A percentile compares a stretch with the other conserved stretches of the same genome.
phyloP scores from a whole-genome alignment of 1,284 basidiomycete species.

The Rhizoctonia solani region DNA sequence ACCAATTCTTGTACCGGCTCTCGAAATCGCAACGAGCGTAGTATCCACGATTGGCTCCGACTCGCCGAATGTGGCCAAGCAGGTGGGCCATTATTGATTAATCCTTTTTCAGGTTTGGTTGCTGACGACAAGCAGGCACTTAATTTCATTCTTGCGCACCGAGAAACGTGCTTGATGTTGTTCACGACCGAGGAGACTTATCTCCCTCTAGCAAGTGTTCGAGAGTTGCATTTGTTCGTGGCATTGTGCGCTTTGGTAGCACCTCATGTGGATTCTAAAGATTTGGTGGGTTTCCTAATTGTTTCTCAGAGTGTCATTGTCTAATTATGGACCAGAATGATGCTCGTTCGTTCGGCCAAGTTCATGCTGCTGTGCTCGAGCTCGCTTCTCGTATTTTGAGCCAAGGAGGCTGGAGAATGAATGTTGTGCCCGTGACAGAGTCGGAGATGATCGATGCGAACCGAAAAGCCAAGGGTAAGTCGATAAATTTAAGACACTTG shows the following conservation, averaged over 20 bases:
- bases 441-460: conserved; percentile 64
- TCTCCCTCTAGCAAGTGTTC: conserved; percentile 65
- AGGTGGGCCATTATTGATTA: conserved; percentile 51
- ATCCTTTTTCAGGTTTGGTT: background rate
- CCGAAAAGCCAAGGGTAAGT: conserved; percentile 58
- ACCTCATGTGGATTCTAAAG: conserved; percentile 70
- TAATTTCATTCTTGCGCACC: conserved; percentile 76
- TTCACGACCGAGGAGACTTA: conserved; percentile 72
- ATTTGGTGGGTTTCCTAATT: conserved; percentile 62
- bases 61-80: conserved; percentile 65
- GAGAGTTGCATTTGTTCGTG: conserved; percentile 78
- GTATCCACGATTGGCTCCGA: conserved; percentile 68
- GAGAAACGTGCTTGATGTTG: conserved; percentile 77
- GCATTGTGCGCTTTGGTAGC: conserved; percentile 68
- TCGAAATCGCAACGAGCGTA: conserved; percentile 77
- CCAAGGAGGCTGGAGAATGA: conserved; percentile 60
- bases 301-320: background rate
- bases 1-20: conserved; percentile 84
- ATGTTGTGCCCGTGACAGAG: conserved; percentile 70
- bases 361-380: conserved; percentile 79
- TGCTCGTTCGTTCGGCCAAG: conserved; percentile 62
- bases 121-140: conserved; percentile 55
- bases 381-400: conserved; percentile 79
- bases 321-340: conserved; percentile 48
- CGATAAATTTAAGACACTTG: background rate